Evolutionary conservation across 1,284 basidiomycete species (phyloP), one percentile per base, ranked within the genome.

Genomic region (Nidula niveotomentosa): DNA sequence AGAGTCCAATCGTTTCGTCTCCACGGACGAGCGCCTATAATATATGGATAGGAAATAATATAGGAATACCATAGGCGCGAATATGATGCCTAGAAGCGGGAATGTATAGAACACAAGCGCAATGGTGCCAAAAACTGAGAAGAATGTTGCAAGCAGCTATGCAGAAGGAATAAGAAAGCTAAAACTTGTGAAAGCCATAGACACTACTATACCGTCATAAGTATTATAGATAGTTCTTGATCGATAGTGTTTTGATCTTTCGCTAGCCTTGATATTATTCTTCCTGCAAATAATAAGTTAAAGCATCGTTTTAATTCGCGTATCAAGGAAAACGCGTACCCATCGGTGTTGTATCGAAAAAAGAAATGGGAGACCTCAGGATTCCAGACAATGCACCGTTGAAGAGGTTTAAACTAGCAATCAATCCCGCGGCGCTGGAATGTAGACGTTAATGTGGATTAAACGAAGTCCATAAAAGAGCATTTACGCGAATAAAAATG

Each of bases 291-390:
- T 44, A 13, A n/a, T 52, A 45, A 3, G 54, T 12, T 34, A 9
- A 18, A 33, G 48, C 8, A 34, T n/a, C 10, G 3, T 33, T 36
- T 49, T 5, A 30, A 2, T 12, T 34, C 13, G 23, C 12, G 45
- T 12, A 47, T n/a, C n/a, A n/a, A 49, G 5, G 35, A 49, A 13
- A 34, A 34, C 8, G 41, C 58, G 70, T 69, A 70, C 92, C 92
- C 55, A 90, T 80, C 0, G 93, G 92, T 0, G 91, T 94, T 0
- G 86, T 90, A 61, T 95, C 93, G 64, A 93, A 94, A 72, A 91
- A 93, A 2, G 85, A 79, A 47, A 88, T 74, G 0, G 91, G 89
- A 0, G 90, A 90, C 8, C 76, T 71, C 17, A 91, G 69, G 8
- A 93, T 82, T 17, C 76, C 76, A 35, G 62, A 70, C 49, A 87